These are phyloP conservation scores for Aspergillus diversus DNA, from an alignment of 495 filamentous ascomycete genomes.

Conservation along the genomic window DNA sequence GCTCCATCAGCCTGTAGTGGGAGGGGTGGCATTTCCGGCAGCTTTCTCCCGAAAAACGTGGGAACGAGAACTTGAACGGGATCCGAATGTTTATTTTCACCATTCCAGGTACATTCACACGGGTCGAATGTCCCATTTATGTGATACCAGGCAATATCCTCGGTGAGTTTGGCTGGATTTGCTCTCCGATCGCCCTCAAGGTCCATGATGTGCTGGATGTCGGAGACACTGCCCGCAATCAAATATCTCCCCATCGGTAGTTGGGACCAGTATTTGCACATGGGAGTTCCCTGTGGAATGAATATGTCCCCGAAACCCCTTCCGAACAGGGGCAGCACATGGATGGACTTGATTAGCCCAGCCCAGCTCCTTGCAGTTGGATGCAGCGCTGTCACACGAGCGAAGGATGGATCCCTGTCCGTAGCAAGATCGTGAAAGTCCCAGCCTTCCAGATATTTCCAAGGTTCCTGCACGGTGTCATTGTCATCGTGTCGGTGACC, in stretches of 20 bases:
- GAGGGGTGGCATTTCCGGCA: too few species aligned
- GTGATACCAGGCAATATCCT: too few species aligned
- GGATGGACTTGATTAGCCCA: slow-evolving; percentile 30
- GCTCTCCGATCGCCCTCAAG: too few species aligned
- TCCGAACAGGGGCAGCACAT: slow-evolving; percentile 9
- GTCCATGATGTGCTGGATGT: too few species aligned
- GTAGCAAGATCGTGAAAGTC: slow-evolving; percentile 36
- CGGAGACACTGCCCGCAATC: too few species aligned
- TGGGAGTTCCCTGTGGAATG: too few species aligned
- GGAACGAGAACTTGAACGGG: slow-evolving; percentile 9
- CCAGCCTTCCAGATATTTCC: slow-evolving; percentile 36
- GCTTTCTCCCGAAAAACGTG: slow-evolving; percentile 15
- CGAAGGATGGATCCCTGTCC: slow-evolving; percentile 25
- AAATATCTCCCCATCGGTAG: too few species aligned
- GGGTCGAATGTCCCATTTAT: too few species aligned
- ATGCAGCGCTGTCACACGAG: slow-evolving; percentile 26
- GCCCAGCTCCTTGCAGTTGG: slow-evolving; percentile 31
- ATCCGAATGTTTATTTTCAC: not conserved
- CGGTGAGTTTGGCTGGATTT: too few species aligned
- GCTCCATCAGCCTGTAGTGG: slow-evolving; percentile 1
- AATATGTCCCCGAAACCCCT: too few species aligned
- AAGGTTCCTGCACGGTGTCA: slow-evolving; percentile 3
- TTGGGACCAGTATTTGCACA: too few species aligned
- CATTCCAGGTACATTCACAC: too few species aligned
- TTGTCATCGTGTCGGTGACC: not conserved